phyloP scores from a whole-genome alignment of 805 yeast species.

The Teunomyces tritomae region DNA sequence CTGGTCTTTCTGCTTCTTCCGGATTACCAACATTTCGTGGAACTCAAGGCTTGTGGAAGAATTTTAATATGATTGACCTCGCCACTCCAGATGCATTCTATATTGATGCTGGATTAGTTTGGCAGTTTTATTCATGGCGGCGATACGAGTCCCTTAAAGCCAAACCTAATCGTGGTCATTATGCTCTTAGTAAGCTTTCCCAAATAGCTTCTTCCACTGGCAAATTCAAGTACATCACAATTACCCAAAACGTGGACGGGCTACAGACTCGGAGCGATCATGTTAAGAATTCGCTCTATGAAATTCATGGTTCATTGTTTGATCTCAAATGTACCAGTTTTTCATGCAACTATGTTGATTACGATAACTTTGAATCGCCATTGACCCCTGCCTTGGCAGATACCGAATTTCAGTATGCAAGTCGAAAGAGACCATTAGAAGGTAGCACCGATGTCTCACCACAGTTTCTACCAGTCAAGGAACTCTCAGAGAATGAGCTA shows the following conservation, averaged over 20 bases:
- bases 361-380: slow-evolving; percentile 55
- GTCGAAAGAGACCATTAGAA: slow-evolving; percentile 9
- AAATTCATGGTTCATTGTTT: slow-evolving; percentile 79
- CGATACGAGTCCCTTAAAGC: slow-evolving; percentile 64
- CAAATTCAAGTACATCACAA: slow-evolving; percentile 49
- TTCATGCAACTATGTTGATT: slow-evolving; percentile 60
- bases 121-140: slow-evolving; percentile 83
- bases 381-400: slow-evolving; percentile 51
- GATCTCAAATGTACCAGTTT: slow-evolving; percentile 73
- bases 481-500: slow-evolving; percentile 48
- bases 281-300: slow-evolving; percentile 49
- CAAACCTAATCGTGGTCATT: slow-evolving; percentile 72
- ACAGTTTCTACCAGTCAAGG: slow-evolving; percentile 46
- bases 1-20: slow-evolving; percentile 76
- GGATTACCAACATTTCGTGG: slow-evolving; percentile 78
- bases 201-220: slow-evolving; percentile 16
- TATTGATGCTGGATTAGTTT: slow-evolving; percentile 78
- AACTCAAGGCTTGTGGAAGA: slow-evolving; percentile 72
- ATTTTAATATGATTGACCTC: slow-evolving; percentile 73
- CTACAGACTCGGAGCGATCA: slow-evolving; percentile 67
- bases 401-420: slow-evolving; percentile 34
- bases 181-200: slow-evolving; percentile 63
- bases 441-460: slow-evolving; percentile 30
- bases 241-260: slow-evolving; percentile 86
- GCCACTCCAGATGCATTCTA: slow-evolving; percentile 92